These are phyloP conservation scores for Euclidium syriacum DNA, from an alignment of 345 rosid genomes.

Conservation along the genomic window DNA sequence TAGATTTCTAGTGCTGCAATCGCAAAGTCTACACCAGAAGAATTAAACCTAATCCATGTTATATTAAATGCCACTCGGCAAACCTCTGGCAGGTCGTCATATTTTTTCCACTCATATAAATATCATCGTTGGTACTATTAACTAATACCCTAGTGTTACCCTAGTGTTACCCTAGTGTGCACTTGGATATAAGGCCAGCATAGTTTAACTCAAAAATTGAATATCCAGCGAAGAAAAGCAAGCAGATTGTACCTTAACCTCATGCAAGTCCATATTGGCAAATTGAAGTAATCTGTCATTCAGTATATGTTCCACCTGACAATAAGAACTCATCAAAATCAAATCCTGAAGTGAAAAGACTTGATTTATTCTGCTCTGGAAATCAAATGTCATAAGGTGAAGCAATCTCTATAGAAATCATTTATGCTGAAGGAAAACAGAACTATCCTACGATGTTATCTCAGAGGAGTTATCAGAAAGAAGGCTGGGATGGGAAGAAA, in stretches of 20 bases:
- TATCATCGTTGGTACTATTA: no score
- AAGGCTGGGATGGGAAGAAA: background rate
- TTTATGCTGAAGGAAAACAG: background rate
- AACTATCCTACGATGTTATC: background rate
- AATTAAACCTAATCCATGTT: background rate
- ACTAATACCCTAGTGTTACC: no score
- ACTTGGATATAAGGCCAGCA: background rate
- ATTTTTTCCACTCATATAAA: background rate
- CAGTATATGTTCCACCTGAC: constrained; percentile 90
- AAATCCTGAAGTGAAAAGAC: background rate
- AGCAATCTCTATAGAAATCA: background rate
- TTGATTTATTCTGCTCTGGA: background rate
- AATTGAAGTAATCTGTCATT: constrained; percentile 91
- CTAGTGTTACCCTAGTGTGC: background rate
- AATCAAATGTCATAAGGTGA: background rate
- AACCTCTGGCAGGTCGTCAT: background rate
- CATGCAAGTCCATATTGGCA: constrained; percentile 79
- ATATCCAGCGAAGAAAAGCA: constrained; percentile 8
- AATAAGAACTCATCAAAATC: constrained; percentile 8
- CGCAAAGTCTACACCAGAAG: background rate
- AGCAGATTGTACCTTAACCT: constrained; percentile 73
- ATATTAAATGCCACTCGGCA: background rate
- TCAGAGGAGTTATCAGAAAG: constrained; percentile 3
- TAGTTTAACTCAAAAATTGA: background rate
- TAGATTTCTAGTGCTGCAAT: background rate